A percentile compares a stretch with the other conserved stretches of the same genome.
These are phyloP conservation scores for Barbatosphaeria neglecta DNA, from an alignment of 495 filamentous ascomycete genomes.

Conservation along the genomic window DNA sequence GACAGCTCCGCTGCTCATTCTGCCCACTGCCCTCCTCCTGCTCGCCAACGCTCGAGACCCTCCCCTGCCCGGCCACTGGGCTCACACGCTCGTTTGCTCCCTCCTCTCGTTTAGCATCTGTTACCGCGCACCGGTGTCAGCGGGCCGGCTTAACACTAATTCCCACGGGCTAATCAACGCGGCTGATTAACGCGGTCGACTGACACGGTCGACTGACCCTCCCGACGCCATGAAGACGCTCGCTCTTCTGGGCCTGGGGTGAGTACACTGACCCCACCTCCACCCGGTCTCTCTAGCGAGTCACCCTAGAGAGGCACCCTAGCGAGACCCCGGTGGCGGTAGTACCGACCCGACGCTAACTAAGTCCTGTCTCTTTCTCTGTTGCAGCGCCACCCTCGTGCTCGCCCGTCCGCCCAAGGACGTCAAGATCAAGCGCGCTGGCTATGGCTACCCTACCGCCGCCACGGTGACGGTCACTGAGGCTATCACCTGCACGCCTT, in stretches of 20 bases:
- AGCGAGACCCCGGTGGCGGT: too few relatives aligned
- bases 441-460: background rate
- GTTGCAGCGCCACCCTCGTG: background rate
- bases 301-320: background rate
- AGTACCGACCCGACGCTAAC: background rate
- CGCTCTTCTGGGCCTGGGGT: conserved; percentile 2
- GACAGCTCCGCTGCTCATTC: background rate
- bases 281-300: too few relatives aligned
- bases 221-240: background rate
- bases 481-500: background rate
- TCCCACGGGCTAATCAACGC: too few relatives aligned
- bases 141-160: too few relatives aligned
- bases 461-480: conserved; percentile 1
- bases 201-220: background rate
- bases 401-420: background rate
- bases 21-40: background rate
- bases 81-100: background rate
- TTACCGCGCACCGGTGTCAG: too few relatives aligned
- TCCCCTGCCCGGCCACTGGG: background rate
- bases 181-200: too few relatives aligned
- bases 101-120: background rate
- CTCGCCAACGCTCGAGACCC: background rate
- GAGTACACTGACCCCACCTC: too few relatives aligned
- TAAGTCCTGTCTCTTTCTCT: background rate
- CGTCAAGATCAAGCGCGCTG: background rate